Percentiles rank a stretch among this genome's conserved stretches.
Conservation (phyloP, 257 asterid genomes). For the Paraleonurus japonicus region DNA sequence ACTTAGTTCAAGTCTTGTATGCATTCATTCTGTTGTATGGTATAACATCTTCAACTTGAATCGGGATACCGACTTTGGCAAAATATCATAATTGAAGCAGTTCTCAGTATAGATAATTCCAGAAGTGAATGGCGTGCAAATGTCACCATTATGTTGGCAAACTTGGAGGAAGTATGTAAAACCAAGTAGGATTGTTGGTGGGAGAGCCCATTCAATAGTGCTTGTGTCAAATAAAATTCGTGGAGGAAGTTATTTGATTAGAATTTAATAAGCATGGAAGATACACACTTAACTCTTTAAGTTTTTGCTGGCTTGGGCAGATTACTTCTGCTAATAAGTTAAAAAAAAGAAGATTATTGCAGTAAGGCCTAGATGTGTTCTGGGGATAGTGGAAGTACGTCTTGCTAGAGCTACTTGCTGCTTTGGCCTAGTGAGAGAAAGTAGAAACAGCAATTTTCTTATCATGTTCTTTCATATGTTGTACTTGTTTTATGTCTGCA, state of each 20-base stretch:
- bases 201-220: neutral
- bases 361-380: neutral
- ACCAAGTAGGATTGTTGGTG: neutral
- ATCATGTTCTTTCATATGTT: neutral
- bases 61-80: neutral
- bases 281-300: neutral
- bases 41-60: slow-evolving; percentile 2
- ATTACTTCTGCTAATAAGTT: neutral
- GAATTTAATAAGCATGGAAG: neutral
- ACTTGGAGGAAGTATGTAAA: neutral
- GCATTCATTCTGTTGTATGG: neutral
- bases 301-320: slow-evolving; percentile 12
- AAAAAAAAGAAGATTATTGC: neutral
- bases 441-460: neutral
- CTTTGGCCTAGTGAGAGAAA: slow-evolving; percentile 9
- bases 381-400: neutral
- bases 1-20: neutral
- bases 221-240: neutral
- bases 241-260: slow-evolving; percentile 2
- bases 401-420: neutral
- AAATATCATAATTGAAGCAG: neutral
- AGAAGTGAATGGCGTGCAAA: neutral
- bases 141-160: neutral
- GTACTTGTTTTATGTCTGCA: neutral
- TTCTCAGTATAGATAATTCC: neutral